phyloP scores from a whole-genome alignment of 208 protist species.

The Trypanosoma conorhini region DNA sequence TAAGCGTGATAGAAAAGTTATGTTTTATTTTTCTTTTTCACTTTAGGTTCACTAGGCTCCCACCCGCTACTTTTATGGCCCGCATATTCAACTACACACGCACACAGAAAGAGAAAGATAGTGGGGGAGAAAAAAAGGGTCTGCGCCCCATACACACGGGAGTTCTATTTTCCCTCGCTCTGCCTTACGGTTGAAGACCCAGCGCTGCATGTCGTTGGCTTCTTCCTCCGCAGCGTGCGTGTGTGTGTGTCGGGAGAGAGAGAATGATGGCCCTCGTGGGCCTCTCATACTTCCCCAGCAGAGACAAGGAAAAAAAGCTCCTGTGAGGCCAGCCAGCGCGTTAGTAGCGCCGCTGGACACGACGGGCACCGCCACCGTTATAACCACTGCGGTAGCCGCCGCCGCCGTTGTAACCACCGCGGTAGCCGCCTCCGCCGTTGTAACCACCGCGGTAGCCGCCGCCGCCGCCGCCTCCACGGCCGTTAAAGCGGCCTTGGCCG shows the following conservation, averaged over 20 bases:
- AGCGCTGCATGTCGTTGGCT: too few species aligned
- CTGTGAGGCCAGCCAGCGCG: background rate
- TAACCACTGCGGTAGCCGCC: constrained; percentile 21
- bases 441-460: constrained; percentile 26
- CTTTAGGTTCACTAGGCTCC: background rate
- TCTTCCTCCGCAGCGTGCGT: too few species aligned
- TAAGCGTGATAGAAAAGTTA: too few species aligned
- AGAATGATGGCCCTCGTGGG: too few species aligned
- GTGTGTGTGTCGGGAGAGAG: too few species aligned
- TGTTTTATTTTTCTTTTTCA: background rate
- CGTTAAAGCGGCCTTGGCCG: constrained; percentile 17
- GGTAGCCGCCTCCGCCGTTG: constrained; percentile 18
- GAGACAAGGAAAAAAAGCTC: background rate
- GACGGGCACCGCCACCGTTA: constrained; percentile 15
- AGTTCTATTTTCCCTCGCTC: too few species aligned
- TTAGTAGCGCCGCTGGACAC: background rate
- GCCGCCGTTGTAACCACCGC: constrained; percentile 28
- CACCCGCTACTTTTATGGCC: background rate
- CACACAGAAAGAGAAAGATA: background rate
- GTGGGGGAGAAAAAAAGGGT: background rate
- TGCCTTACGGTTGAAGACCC: too few species aligned
- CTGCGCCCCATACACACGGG: too few species aligned
- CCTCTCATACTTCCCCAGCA: too few species aligned
- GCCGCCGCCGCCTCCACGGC: constrained; percentile 26
- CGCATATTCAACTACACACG: background rate